These are phyloP conservation scores for Umbelopsis ramanniana DNA, from an alignment of 192 early-diverging fungal species.

Conservation along the genomic window DNA sequence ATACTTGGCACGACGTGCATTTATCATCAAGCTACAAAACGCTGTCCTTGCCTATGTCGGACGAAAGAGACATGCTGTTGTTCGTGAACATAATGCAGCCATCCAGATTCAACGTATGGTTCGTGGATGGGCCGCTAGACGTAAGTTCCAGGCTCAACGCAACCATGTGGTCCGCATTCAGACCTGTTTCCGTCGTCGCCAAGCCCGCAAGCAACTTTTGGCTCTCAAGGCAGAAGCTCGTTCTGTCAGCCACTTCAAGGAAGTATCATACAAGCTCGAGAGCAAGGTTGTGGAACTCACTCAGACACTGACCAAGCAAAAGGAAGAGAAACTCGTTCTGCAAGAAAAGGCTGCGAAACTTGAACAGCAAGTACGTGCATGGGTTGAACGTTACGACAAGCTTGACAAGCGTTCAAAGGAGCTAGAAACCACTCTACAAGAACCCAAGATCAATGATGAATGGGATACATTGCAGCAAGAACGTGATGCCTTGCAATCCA, in stretches of 20 bases:
- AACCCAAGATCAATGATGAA: slow-evolving; percentile 54
- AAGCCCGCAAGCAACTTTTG: slow-evolving; percentile 72
- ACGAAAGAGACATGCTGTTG: slow-evolving; percentile 56
- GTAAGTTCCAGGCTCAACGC: slow-evolving; percentile 56
- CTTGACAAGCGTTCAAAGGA: slow-evolving; percentile 61
- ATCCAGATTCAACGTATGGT: slow-evolving; percentile 76
- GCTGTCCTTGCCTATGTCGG: slow-evolving; percentile 56
- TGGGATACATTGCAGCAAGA: slow-evolving; percentile 62
- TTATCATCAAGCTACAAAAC: slow-evolving; percentile 69
- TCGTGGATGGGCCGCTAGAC: slow-evolving; percentile 70
- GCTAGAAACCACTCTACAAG: slow-evolving; percentile 51
- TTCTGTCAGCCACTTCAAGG: slow-evolving; percentile 92
- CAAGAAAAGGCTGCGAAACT: slow-evolving; percentile 60
- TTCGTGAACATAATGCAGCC: slow-evolving; percentile 71
- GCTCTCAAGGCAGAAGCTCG: slow-evolving; percentile 81
- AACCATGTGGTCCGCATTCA: slow-evolving; percentile 77
- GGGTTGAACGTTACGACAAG: slow-evolving; percentile 76
- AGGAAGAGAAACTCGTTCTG: slow-evolving; percentile 70
- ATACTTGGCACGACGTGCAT: slow-evolving; percentile 46
- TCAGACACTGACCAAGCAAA: slow-evolving; percentile 67
- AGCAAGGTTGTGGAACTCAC: slow-evolving; percentile 96
- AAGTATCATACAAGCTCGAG: slow-evolving; percentile 92
- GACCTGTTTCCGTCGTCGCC: slow-evolving; percentile 75
- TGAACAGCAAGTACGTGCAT: slow-evolving; percentile 66
- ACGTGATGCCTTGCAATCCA: slow-evolving; percentile 60